Percentiles rank a stretch among this genome's conserved stretches.
These are phyloP conservation scores for Phoenix roebelenii DNA, from an alignment of 176 grass and related monocot genomes.

Conservation along the genomic window DNA sequence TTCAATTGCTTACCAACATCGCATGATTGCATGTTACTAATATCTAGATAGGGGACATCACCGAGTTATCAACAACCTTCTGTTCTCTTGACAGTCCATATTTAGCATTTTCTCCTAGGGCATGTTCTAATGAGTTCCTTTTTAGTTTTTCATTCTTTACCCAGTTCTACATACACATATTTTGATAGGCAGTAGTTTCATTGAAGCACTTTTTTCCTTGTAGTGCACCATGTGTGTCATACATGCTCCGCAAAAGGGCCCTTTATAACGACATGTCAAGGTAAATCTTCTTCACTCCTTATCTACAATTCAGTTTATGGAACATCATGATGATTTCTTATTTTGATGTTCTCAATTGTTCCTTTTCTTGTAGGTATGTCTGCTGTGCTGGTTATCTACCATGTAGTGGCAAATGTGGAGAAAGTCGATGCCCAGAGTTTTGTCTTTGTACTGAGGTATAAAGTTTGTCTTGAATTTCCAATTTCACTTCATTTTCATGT, in stretches of 20 bases:
- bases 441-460: constrained; percentile 88
- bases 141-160: no score
- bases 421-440: constrained; percentile 83
- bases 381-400: constrained; percentile 97
- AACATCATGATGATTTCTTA: neutral
- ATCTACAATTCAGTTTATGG: neutral
- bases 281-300: constrained; percentile 23
- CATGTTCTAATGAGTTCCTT: no score
- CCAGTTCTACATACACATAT: no score
- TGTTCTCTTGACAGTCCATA: no score
- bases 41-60: no score
- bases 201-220: constrained; percentile 19
- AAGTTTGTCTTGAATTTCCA: constrained; percentile 6
- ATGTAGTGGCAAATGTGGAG: constrained; percentile 88
- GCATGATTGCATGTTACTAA: no score
- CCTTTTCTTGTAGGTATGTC: constrained; percentile 39
- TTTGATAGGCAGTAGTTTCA: neutral
- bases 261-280: constrained; percentile 99
- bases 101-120: no score
- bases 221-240: constrained; percentile 94
- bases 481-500: no score
- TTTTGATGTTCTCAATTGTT: neutral
- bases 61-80: no score
- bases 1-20: no score
- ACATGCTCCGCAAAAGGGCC: constrained; percentile 98